phyloP scores from a whole-genome alignment of 116 monocot species.

The Phalaenopsis hybrid region DNA sequence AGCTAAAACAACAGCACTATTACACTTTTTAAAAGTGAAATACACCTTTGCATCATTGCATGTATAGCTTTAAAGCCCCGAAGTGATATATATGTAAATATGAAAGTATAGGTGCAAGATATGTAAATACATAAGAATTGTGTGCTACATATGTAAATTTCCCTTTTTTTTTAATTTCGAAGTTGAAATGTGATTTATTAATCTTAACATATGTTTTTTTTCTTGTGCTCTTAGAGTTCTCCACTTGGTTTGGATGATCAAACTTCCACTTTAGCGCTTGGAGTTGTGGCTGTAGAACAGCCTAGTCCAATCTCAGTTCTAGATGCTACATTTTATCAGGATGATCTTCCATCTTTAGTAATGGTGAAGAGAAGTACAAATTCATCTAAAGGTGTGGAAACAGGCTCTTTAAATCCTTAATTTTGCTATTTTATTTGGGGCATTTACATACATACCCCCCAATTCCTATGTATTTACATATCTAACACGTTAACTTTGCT shows the following conservation, averaged over 20 bases:
- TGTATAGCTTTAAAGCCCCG: no score
- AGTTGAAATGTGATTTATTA: neutral
- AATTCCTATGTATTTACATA: no score
- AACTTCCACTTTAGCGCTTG: slow-evolving; percentile 17
- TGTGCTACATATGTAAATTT: no score
- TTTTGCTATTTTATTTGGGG: neutral
- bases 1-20: no score
- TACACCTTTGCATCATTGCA: no score
- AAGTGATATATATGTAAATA: no score
- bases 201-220: neutral
- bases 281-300: slow-evolving; percentile 29
- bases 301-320: slow-evolving; percentile 74
- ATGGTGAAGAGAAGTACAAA: slow-evolving; percentile 23
- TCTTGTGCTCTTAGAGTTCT: slow-evolving; percentile 29
- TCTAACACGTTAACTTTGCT: no score
- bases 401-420: neutral
- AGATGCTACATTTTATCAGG: slow-evolving; percentile 45
- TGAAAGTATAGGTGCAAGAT: no score
- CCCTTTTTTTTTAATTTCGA: neutral
- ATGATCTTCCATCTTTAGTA: slow-evolving; percentile 30
- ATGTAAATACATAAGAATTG: no score
- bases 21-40: no score
- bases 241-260: slow-evolving; percentile 22
- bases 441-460: no score
- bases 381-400: slow-evolving; percentile 33